These are phyloP conservation scores for Henckelia pumila DNA, from an alignment of 257 asterid species.

Conservation along the genomic window DNA sequence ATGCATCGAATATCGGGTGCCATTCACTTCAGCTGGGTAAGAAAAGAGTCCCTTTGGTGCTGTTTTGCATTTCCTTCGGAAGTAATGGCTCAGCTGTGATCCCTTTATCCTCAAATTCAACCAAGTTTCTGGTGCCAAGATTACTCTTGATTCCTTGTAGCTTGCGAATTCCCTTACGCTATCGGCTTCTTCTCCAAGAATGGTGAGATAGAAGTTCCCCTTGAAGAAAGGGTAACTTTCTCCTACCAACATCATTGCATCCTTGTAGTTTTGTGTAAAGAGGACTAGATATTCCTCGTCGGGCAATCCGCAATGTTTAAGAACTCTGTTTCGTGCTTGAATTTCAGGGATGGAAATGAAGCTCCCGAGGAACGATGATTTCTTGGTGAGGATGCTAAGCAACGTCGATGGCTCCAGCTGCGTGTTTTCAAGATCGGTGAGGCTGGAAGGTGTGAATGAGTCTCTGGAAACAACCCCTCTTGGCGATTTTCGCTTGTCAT, in stretches of 20 bases:
- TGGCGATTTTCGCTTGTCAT: constrained; percentile 51
- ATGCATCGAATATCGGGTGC: constrained; percentile 66
- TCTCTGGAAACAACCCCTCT: constrained; percentile 35
- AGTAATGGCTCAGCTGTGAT: constrained; percentile 78
- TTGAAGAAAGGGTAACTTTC: constrained; percentile 79
- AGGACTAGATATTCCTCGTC: constrained; percentile 73
- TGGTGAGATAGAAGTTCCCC: constrained; percentile 67
- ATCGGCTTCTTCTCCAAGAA: constrained; percentile 51
- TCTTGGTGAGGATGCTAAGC: constrained; percentile 61
- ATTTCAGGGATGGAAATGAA: constrained; percentile 83
- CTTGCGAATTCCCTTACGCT: constrained; percentile 54
- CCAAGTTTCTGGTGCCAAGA: constrained; percentile 74
- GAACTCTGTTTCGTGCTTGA: constrained; percentile 73
- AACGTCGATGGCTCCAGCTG: constrained; percentile 74
- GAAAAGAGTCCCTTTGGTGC: constrained; percentile 71
- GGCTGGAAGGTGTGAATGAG: constrained; percentile 35
- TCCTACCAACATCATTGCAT: constrained; percentile 74
- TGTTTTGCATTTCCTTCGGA: constrained; percentile 72
- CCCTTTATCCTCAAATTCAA: constrained; percentile 84
- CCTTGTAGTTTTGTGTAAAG: constrained; percentile 53
- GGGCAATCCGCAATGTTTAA: constrained; percentile 68
- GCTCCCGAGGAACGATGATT: constrained; percentile 59
- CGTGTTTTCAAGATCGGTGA: constrained; percentile 59
- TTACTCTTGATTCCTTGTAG: constrained; percentile 68
- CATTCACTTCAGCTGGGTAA: constrained; percentile 56